Conservation (phyloP, 2,329 filamentous ascomycete species). For the Beauveria pseudobassiana region DNA sequence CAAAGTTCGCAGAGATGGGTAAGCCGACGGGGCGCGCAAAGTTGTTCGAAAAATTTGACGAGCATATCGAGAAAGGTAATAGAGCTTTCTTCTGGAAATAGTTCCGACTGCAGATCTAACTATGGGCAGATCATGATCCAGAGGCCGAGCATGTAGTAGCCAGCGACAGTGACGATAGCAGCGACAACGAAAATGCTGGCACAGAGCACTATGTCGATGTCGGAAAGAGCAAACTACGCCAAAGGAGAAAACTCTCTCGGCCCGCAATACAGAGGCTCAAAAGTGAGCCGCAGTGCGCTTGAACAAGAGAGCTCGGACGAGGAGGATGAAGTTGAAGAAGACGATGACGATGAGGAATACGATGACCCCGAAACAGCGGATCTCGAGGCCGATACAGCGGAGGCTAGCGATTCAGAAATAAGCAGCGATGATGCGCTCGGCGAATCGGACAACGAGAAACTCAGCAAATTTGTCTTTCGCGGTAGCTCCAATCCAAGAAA, state of each 20-base stretch:
- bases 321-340: slow-evolving; percentile 42
- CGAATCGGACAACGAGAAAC: slow-evolving; percentile 75
- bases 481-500: slow-evolving; percentile 47
- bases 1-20: slow-evolving; percentile 37
- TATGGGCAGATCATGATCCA: slow-evolving; percentile 64
- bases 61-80: slow-evolving; percentile 54
- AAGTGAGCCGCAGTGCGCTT: slow-evolving; percentile 62
- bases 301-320: slow-evolving; percentile 49
- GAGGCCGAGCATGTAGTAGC: slow-evolving; percentile 57
- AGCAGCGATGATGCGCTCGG: slow-evolving; percentile 66
- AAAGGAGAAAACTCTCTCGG: slow-evolving; percentile 62
- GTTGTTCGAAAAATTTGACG: slow-evolving; percentile 55
- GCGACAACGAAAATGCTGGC: slow-evolving; percentile 49
- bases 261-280: slow-evolving; percentile 70
- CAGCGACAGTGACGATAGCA: slow-evolving; percentile 42
- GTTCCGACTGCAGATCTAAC: neutral
- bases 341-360: slow-evolving; percentile 39
- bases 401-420: slow-evolving; percentile 52
- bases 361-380: slow-evolving; percentile 51
- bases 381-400: slow-evolving; percentile 41
- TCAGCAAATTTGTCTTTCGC: slow-evolving; percentile 63
- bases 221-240: slow-evolving; percentile 76
- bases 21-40: slow-evolving; percentile 47
- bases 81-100: neutral
- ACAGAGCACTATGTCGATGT: slow-evolving; percentile 84